Conservation (phyloP, 768 basidiomycete species). For the Sistotremastrum suecicum region DNA sequence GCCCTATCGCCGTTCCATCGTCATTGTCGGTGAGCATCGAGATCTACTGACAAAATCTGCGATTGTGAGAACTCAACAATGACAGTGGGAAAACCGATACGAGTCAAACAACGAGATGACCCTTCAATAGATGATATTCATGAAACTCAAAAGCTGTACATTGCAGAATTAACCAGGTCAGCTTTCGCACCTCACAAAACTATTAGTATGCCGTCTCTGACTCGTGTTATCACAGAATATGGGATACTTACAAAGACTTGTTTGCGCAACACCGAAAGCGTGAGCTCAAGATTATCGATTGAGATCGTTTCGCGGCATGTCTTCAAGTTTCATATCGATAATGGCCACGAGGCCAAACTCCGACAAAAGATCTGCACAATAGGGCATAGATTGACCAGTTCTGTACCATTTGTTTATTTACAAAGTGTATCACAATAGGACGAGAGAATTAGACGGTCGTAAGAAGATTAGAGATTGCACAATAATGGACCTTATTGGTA, state of each 20-base stretch:
- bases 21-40: conserved; percentile 77
- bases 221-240: conserved; percentile 44
- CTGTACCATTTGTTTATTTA: too few relatives aligned
- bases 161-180: conserved; percentile 81
- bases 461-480: too few relatives aligned
- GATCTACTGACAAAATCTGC: neutral
- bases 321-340: too few relatives aligned
- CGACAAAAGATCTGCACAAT: too few relatives aligned
- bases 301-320: conserved; percentile 1
- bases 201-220: neutral
- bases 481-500: too few relatives aligned
- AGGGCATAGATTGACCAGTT: too few relatives aligned
- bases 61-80: neutral
- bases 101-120: conserved; percentile 58
- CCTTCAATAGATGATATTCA: conserved; percentile 74
- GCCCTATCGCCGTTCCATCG: conserved; percentile 90
- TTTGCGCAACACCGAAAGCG: conserved; percentile 74
- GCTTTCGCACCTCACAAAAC: conserved; percentile 12
- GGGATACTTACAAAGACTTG: conserved; percentile 91
- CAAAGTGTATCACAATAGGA: too few relatives aligned
- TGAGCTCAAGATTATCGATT: conserved; percentile 71
- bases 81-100: conserved; percentile 81
- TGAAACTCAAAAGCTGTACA: conserved; percentile 72
- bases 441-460: too few relatives aligned
- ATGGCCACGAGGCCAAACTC: too few relatives aligned